Evolutionary conservation across 805 yeast species (phyloP).

Genomic region (Candida xiaguanensis): DNA sequence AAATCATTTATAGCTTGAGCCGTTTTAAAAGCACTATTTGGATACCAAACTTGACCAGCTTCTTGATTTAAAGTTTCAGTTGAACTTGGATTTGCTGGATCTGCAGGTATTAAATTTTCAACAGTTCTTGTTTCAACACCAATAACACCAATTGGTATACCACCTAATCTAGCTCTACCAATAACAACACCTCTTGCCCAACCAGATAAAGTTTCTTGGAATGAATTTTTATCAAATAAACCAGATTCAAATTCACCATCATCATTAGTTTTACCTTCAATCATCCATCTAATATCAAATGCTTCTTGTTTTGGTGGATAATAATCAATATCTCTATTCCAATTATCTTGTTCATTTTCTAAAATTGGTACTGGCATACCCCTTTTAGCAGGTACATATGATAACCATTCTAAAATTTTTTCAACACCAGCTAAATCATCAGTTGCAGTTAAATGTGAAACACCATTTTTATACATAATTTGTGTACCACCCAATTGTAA

Average conservation of each 20-base stretch:
- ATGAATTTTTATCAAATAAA: constrained; percentile 86
- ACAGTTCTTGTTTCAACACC: constrained; percentile 91
- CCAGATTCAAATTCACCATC: constrained; percentile 78
- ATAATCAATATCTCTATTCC: constrained; percentile 93
- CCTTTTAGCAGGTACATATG: constrained; percentile 89
- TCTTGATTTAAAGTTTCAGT: constrained; percentile 85
- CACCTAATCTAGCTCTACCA: constrained; percentile 98
- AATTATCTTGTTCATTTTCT: constrained; percentile 65
- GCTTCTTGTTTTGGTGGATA: constrained; percentile 67
- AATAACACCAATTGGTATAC: constrained; percentile 97
- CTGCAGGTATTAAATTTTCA: constrained; percentile 92
- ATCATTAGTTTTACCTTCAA: constrained; percentile 73
- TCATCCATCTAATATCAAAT: constrained; percentile 93
- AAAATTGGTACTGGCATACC: constrained; percentile 87
- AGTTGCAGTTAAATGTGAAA: constrained; percentile 93
- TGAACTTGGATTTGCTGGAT: constrained; percentile 96
- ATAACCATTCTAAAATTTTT: constrained; percentile 92
- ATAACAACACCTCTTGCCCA: constrained; percentile 99
- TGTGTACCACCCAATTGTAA: constrained; percentile 99
- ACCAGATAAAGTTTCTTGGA: constrained; percentile 94
- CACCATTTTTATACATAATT: constrained; percentile 98
- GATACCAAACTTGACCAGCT: constrained; percentile 99
- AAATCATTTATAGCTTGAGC: constrained; percentile 98
- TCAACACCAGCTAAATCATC: constrained; percentile 97
- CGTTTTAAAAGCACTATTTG: constrained; percentile 98